Base-by-base conservation (phyloP, 805 yeast species). In the Blastobotrys americana region DNA sequence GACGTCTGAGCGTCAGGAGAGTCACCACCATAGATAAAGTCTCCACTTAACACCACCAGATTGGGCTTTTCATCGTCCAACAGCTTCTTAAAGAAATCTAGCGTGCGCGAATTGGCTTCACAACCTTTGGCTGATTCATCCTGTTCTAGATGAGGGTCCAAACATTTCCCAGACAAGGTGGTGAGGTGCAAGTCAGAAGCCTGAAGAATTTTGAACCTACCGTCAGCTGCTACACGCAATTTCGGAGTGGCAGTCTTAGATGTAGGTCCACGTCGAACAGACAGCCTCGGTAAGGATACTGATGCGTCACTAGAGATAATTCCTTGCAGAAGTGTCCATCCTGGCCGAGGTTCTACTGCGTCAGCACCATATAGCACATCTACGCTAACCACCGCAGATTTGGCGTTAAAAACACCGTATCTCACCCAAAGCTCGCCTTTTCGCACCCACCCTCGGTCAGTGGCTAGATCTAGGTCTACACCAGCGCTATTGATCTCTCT, bases 121-220 rank as follows among this genome's bases (percentile, higher is more conserved):
- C 97, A 93, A 9, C 64, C 67, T 4, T 66, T 36, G 2, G 63
- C 64, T 6, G 65, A 55, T 13, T 59, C 62, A 10, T 23, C 31
- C 10, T 49, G 50, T 10, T 34, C 22, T 5, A 50, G 43, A 25
- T 25, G 31, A 16, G 69, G 69, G 58, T 89, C 94, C 42, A 82
- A 69, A 57, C 97, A 93, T 39, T 63, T 61, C 10, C 97, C 97
- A 43, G 68, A 72, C 4, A 88, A 89, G 0, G 95, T 83, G n/a
- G 93, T 74, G 59, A 84, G 81, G 64, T 93, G 98, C 45, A 90
- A 67, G 61, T 93, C 97, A 0, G 97, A 95, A 3, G 90, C 77
- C 63, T 93, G 98, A 8, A 87, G 64, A 35, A 93, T 81, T 61
- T 84, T 90, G 64, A 81, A 85, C 44, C 69, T 73, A 3, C 77